Base-by-base conservation (phyloP, 768 basidiomycete species). In the Serendipita vermifera region DNA sequence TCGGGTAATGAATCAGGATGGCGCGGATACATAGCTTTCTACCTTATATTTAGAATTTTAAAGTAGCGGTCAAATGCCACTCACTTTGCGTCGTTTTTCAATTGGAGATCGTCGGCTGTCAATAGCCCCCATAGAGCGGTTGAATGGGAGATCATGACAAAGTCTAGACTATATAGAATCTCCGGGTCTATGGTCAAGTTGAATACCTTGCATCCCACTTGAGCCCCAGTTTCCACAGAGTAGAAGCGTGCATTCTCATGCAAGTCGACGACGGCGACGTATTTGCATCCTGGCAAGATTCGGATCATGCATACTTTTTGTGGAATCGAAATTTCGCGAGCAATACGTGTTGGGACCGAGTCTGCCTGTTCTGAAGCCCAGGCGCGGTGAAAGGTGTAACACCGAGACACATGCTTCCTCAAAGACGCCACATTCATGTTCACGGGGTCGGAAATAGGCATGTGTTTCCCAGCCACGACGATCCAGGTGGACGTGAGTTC, bases 131-230 rank as follows among this genome's bases (percentile, higher is more conserved):
- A 51, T 7, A 29, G n/a, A 11, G 32, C 46, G n/a, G 7, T 31
- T 29, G 46, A 20, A 26, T 31, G 46, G n/a, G 46, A 51, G n/a
- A 22, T 51, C n/a, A 15, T 31, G n/a, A 31, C 46, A 51, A 51
- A 51, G 46, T 51, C 46, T 20, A 51, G 26, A n/a, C 46, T 51
- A 31, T 51, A 51, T 4, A 51, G 26, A 20, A 51, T 51, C 46
- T 51, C 46, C 24, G 46, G 46, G 9, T 22, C n/a, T 15, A 22
- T 24, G n/a, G 32, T 31, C 9, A 22, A 15, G 29, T 51, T 15
- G 46, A 51, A 51, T 9, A 22, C 29, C 32, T 51, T 22, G 17
- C 3, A n/a, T 7, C 22, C 46, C 9, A 51, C 46, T n/a, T 22
- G 7, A 27, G 9, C 29, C 5, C 46, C 46, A n/a, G 46, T 20